These are phyloP conservation scores for Dendrobium chrysotoxum DNA, from an alignment of 106 monocot species.

Conservation along the genomic window DNA sequence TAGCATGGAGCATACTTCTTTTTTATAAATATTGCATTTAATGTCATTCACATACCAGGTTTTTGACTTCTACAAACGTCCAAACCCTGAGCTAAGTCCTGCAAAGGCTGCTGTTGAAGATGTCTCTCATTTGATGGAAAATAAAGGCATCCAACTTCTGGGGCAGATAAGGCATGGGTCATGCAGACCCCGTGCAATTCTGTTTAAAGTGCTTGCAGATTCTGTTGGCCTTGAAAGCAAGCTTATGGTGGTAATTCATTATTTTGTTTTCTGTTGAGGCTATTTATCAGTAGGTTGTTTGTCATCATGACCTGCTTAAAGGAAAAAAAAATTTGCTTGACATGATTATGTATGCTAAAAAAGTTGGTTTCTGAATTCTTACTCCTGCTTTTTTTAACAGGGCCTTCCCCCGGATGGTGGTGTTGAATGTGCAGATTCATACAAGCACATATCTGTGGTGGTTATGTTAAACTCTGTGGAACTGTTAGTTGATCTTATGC, in stretches of 20 bases:
- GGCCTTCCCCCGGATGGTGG: conserved; percentile 81
- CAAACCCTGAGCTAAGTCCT: conserved; percentile 67
- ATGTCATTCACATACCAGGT: conserved; percentile 36
- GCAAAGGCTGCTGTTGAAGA: conserved; percentile 74
- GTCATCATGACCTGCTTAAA: not conserved
- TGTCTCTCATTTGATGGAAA: conserved; percentile 57
- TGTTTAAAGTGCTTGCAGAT: conserved; percentile 99
- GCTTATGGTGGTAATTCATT: conserved; percentile 74
- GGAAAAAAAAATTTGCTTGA: not conserved
- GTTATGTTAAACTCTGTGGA: conserved; percentile 76
- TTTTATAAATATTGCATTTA: conserved; percentile 1
- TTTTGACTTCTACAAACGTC: conserved; percentile 85
- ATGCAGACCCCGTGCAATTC: conserved; percentile 87
- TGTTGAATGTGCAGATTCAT: conserved; percentile 66
- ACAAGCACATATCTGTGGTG: conserved; percentile 91
- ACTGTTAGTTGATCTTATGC: conserved; percentile 95
- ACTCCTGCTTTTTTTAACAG: conserved; percentile 21
- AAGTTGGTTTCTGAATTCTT: not conserved
- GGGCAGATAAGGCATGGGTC: conserved; percentile 97
- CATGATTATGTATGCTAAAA: conserved; percentile 2
- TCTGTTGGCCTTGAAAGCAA: conserved; percentile 88
- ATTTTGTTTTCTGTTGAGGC: not conserved
- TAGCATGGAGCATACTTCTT: conserved; percentile 1
- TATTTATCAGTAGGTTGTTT: not conserved
- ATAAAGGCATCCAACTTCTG: conserved; percentile 73